Base-by-base conservation (phyloP, 2,329 filamentous ascomycete species). In the Aspergillus floridensis region DNA sequence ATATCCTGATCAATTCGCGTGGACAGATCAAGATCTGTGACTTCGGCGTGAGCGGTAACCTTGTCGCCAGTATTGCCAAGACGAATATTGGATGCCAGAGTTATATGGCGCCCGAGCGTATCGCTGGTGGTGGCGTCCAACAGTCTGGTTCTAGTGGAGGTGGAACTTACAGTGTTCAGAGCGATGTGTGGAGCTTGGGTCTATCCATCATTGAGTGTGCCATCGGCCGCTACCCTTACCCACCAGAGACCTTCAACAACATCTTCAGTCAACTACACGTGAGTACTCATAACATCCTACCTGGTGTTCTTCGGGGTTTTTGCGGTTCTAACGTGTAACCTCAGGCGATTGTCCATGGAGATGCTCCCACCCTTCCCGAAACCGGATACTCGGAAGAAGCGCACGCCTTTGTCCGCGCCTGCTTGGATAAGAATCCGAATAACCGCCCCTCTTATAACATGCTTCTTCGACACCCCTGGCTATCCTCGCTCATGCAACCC, bases 41-140 rank as follows among this genome's bases (percentile, higher is more conserved):
- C 76, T 99, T 99, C 74, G 95, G 95, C 58, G 95, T 99, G 57
- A 96, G 91, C 66, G 95, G 95, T 56, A 99, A 99, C 70, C 80
- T 99, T 24, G 95, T 99, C 22, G 93, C 95, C 24, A 96, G 92
- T 79, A 98, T 98, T 69, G 95, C 95, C 54, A 96, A 96, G 78
- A 99, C 95, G 29, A 99, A 99, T 73, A 99, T 99, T 70, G 95
- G 95, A 44, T 99, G 95, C 71, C 95, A 99, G 78, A 97, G 93
- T 72, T 99, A 99, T 79, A 99, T 99, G 95, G 95, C 95, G 0
- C 95, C 95, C 0, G 95, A 99, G 76, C 83, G 95, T 65, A 99
- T 99, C 69, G 92, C 92, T 8, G 92, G 91, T 52, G 92, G 93
- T 58, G 89, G 89, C 22, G 86, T 92, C 70, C 86, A 90, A 59